phyloP scores from a whole-genome alignment of 176 grass and related monocot species.

The Musa schizocarpa region DNA sequence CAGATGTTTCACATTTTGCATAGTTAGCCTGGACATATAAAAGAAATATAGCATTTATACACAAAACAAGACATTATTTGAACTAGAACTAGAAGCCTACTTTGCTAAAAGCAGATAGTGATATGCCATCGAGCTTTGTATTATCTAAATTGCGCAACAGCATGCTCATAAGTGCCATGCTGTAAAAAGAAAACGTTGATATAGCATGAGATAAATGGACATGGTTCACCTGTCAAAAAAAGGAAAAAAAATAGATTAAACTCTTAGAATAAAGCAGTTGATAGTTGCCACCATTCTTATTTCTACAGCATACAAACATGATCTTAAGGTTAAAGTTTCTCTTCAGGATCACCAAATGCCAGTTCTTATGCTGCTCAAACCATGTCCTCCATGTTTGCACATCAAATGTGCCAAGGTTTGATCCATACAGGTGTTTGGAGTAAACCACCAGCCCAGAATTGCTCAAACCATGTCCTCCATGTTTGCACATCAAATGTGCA shows the following conservation, averaged over 20 bases:
- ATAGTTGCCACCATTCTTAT: background rate
- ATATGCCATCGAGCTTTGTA: no score
- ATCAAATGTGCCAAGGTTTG: background rate
- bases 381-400: background rate
- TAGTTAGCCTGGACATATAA: conserved; percentile 35
- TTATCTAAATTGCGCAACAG: background rate
- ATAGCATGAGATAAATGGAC: background rate
- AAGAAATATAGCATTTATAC: conserved; percentile 19
- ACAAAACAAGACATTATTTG: no score
- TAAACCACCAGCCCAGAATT: no score
- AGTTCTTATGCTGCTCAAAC: background rate
- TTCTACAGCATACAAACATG: background rate
- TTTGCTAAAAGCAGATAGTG: no score
- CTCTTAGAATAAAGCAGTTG: background rate
- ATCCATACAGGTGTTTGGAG: no score
- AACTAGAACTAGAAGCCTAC: no score
- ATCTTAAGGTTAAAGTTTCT: background rate
- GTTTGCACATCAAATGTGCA: no score
- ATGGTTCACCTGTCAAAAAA: no score
- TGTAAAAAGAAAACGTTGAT: background rate
- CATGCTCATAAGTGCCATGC: background rate
- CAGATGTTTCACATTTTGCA: conserved; percentile 45
- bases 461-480: no score
- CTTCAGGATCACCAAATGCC: background rate
- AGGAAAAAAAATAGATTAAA: background rate